A percentile compares a stretch with the other conserved stretches of the same genome.
Evolutionary conservation across 495 filamentous ascomycete species (phyloP).

Genomic region (Neurospora sp.): DNA sequence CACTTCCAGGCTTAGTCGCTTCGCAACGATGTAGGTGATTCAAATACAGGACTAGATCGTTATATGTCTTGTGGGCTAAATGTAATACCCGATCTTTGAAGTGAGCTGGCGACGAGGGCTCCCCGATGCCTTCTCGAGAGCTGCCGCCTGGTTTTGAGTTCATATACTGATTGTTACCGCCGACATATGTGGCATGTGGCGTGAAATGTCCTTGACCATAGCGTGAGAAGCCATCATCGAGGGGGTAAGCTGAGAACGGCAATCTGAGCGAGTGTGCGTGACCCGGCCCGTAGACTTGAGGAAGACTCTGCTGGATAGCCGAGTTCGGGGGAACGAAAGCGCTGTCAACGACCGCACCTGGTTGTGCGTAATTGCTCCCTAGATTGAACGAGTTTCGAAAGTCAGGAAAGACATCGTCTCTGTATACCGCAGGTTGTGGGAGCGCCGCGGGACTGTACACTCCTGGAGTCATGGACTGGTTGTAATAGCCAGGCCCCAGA

Average conservation of each 20-base stretch:
- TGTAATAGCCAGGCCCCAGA: constrained; percentile 61
- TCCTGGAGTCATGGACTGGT: constrained; percentile 53
- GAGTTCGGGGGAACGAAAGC: constrained; percentile 23
- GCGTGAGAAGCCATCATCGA: constrained; percentile 24
- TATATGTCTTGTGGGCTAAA: constrained; percentile 82
- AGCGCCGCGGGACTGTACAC: constrained; percentile 62
- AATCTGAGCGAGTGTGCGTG: constrained; percentile 17
- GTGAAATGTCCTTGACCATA: constrained; percentile 10
- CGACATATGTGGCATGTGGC: constrained; percentile 9
- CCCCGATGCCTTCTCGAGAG: constrained; percentile 1
- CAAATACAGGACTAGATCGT: constrained; percentile 70
- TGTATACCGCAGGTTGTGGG: constrained; percentile 64
- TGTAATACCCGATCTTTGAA: constrained; percentile 75
- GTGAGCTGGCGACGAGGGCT: constrained; percentile 37
- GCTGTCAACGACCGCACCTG: constrained; percentile 23
- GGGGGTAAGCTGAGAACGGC: constrained; percentile 16
- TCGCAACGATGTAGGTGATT: constrained; percentile 42
- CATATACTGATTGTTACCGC: constrained; percentile 12
- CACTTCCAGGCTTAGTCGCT: constrained; percentile 13
- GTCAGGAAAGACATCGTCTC: constrained; percentile 52
- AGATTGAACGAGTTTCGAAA: constrained; percentile 22
- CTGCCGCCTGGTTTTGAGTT: constrained; percentile 3
- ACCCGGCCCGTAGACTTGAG: constrained; percentile 16
- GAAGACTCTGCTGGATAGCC: constrained; percentile 13
- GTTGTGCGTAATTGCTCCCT: constrained; percentile 21